Base-by-base conservation (phyloP, 495 filamentous ascomycete genomes). In the Tuber brumale region DNA sequence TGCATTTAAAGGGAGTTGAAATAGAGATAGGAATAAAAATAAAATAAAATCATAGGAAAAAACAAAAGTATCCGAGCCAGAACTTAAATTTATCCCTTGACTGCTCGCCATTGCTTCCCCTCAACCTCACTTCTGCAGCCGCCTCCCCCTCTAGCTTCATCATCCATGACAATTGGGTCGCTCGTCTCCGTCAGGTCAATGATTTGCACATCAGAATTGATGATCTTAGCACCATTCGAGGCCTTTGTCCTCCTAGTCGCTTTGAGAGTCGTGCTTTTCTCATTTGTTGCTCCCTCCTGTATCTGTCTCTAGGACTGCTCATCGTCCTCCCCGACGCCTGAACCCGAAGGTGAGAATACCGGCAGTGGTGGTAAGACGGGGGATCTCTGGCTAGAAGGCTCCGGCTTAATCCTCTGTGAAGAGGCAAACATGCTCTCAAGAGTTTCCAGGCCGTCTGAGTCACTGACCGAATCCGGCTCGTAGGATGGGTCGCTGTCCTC, bases 131-230 rank as follows among this genome's bases (percentile, higher is more conserved):
- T 44, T 45, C 70, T 70, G 31, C 37, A 43, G 16, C 77, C 70
- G 6, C 35, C 45, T 4, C 35, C 71, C 16, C 42, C 61, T n/a
- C 70, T 73, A n/a, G 66, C 74, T 2, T 12, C n/a, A 21, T 61
- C 71, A 37, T 79, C 75, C n/a, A 71, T 74, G 6, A 27, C 42
- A 5, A 76, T 69, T 23, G 74, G 61, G 57, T 79, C 77, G 16
- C 76, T 80, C 31, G 41, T 79, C n/a, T n/a, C 43, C 31, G 77
- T 79, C 61, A 80, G 42, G 70, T 80, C 78, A 66, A 81, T 81
- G 44, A 81, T 48, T 48, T 81, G 79, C 19, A 66, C 70, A 39
- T 78, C 70, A 12, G 74, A 71, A 23, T 31, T 66, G 1, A 14
- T 35, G 48, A 73, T 48, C 48, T 72, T 42, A 27, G 69, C 39